Conservation (phyloP, 805 yeast genomes). For the Ogataea wickerhamii region DNA sequence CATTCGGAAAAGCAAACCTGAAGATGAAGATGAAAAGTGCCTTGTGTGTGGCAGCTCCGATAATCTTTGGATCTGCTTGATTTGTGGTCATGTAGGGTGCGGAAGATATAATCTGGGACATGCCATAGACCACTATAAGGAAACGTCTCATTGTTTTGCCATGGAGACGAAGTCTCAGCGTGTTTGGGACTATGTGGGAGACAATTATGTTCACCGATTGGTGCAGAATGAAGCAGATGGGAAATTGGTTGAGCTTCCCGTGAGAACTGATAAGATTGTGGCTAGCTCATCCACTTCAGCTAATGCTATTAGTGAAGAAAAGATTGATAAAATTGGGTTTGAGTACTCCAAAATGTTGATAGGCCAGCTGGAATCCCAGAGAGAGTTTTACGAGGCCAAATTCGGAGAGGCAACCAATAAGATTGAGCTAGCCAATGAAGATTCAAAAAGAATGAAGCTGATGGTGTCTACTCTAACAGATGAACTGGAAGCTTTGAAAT, state of each 20-base stretch:
- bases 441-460: conserved; percentile 30
- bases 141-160: conserved; percentile 82
- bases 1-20: conserved; percentile 16
- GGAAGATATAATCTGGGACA: conserved; percentile 84
- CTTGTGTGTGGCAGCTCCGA: conserved; percentile 52
- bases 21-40: conserved; percentile 42
- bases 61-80: conserved; percentile 82
- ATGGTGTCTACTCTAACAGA: conserved; percentile 12
- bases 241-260: conserved; percentile 73
- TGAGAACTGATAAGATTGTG: conserved; percentile 24
- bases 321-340: conserved; percentile 55
- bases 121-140: conserved; percentile 76
- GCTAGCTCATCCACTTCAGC: conserved; percentile 7
- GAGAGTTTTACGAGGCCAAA: conserved; percentile 71
- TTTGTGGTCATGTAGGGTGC: conserved; percentile 92
- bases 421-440: conserved; percentile 16
- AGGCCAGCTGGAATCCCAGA: conserved; percentile 79
- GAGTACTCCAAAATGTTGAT: conserved; percentile 79
- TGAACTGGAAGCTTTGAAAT: conserved; percentile 9
- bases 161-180: conserved; percentile 83
- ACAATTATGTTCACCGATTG: conserved; percentile 81
- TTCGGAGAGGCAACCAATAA: conserved; percentile 31
- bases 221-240: conserved; percentile 87
- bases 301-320: conserved; percentile 31
- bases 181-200: conserved; percentile 95